These are phyloP conservation scores for Fagopyrum homotropicum DNA, from an alignment of 148 eudicot species.

Conservation along the genomic window DNA sequence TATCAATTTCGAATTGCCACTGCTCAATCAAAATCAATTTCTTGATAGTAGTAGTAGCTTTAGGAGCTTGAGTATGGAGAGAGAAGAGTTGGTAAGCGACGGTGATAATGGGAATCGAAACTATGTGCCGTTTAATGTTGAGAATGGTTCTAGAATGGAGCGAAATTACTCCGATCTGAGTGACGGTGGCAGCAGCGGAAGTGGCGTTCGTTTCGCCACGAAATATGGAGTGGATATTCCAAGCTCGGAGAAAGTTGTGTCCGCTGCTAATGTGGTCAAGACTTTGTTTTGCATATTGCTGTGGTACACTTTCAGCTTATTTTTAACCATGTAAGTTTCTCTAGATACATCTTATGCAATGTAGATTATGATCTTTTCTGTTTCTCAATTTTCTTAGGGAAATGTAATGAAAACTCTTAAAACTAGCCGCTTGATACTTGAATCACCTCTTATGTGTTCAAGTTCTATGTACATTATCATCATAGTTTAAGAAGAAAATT, in stretches of 20 bases:
- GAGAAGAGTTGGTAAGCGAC: conserved; percentile 23
- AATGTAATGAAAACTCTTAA: no score
- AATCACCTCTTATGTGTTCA: background rate
- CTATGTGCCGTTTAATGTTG: conserved; percentile 55
- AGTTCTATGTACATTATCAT: no score
- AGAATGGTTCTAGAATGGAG: conserved; percentile 27
- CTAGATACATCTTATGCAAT: background rate
- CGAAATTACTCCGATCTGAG: background rate
- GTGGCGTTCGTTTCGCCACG: background rate
- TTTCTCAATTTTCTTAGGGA: background rate
- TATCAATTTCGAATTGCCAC: conserved; percentile 35
- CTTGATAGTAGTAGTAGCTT: conserved; percentile 1
- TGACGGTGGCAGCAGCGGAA: background rate
- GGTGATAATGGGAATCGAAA: conserved; percentile 23
- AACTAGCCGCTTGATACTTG: background rate
- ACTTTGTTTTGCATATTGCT: conserved; percentile 68
- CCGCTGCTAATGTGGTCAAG: conserved; percentile 69
- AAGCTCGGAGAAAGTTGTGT: conserved; percentile 27
- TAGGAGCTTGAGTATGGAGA: conserved; percentile 18
- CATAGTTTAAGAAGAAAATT: no score
- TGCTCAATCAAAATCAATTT: conserved; percentile 15
- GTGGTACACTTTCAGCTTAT: conserved; percentile 93
- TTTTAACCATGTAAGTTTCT: conserved; percentile 78
- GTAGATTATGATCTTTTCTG: background rate
- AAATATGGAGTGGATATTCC: conserved; percentile 5